Percentiles rank a stretch among this genome's conserved stretches.
Evolutionary conservation across 208 protist genomes (phyloP).

Genomic region (Acanthamoeba royreba): DNA sequence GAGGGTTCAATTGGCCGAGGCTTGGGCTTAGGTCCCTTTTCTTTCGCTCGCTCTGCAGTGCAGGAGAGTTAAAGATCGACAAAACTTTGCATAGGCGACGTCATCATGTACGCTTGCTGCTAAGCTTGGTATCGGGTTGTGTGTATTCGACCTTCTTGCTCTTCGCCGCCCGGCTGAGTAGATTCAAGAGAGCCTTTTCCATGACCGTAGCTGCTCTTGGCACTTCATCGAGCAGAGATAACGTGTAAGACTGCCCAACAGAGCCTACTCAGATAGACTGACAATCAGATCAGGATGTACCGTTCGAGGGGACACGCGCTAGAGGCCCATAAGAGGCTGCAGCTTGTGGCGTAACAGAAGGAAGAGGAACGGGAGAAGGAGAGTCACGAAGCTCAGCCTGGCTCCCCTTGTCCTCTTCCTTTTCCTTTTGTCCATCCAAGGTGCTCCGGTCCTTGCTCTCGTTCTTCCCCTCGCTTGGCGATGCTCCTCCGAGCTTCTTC

Average conservation of each 20-base stretch:
- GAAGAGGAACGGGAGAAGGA: background rate
- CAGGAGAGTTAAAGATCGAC: no score
- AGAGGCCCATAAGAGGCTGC: background rate
- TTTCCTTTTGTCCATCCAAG: background rate
- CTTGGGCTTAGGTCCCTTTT: background rate
- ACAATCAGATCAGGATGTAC: background rate
- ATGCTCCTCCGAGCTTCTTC: no score
- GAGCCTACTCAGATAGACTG: no score
- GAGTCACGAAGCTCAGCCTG: background rate
- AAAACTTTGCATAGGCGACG: background rate
- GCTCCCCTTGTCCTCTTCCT: background rate
- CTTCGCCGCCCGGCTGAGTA: background rate
- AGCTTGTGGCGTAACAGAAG: background rate
- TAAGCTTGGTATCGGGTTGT: background rate
- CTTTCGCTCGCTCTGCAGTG: no score
- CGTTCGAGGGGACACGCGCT: background rate
- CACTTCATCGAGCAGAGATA: background rate
- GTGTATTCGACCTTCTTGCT: background rate
- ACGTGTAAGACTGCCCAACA: no score
- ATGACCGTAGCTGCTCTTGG: background rate
- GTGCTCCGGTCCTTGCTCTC: background rate
- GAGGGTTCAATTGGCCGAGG: background rate
- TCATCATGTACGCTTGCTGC: no score
- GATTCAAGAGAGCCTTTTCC: background rate
- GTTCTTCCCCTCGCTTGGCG: background rate